These are phyloP conservation scores for Saussurea involucrata DNA, from an alignment of 129 eudicot species.

Conservation along the genomic window DNA sequence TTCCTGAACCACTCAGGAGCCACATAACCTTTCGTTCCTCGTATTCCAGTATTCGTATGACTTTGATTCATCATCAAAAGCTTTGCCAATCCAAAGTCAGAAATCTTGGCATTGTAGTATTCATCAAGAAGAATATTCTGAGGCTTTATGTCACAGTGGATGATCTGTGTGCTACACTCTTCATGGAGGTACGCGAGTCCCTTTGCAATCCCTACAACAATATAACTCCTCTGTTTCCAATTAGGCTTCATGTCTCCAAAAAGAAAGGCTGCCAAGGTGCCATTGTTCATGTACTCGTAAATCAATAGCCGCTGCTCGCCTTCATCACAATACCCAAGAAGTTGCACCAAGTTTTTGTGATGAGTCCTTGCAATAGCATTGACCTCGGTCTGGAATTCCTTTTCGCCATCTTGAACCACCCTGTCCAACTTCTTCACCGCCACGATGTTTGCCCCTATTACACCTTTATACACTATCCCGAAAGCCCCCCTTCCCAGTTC, in stretches of 20 bases:
- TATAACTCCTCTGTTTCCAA: slow-evolving; percentile 23
- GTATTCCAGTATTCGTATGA: slow-evolving; percentile 27
- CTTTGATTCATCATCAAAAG: slow-evolving; percentile 40
- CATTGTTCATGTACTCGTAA: slow-evolving; percentile 40
- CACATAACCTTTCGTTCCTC: slow-evolving; percentile 56
- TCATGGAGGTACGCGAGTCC: slow-evolving; percentile 51
- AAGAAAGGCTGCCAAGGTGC: slow-evolving; percentile 33
- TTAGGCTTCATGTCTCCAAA: slow-evolving; percentile 26
- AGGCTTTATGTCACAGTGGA: slow-evolving; percentile 56
- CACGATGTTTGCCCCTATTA: not conserved
- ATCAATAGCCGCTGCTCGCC: slow-evolving; percentile 27
- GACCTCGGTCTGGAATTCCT: slow-evolving; percentile 45
- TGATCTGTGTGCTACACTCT: slow-evolving; percentile 44
- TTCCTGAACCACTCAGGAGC: slow-evolving; percentile 49
- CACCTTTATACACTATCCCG: slow-evolving; percentile 38
- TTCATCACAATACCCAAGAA: slow-evolving; percentile 37
- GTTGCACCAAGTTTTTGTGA: slow-evolving; percentile 34
- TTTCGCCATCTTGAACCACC: slow-evolving; percentile 32
- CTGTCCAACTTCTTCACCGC: slow-evolving; percentile 44
- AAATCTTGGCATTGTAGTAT: slow-evolving; percentile 33
- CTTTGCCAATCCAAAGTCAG: slow-evolving; percentile 57
- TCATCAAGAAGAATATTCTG: slow-evolving; percentile 50
- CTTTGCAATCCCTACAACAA: slow-evolving; percentile 29
- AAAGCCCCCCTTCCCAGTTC: slow-evolving; percentile 37
- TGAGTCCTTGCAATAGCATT: slow-evolving; percentile 31